These are phyloP conservation scores for Didymella segeticola DNA, from an alignment of 2,329 filamentous ascomycete species.

Conservation along the genomic window DNA sequence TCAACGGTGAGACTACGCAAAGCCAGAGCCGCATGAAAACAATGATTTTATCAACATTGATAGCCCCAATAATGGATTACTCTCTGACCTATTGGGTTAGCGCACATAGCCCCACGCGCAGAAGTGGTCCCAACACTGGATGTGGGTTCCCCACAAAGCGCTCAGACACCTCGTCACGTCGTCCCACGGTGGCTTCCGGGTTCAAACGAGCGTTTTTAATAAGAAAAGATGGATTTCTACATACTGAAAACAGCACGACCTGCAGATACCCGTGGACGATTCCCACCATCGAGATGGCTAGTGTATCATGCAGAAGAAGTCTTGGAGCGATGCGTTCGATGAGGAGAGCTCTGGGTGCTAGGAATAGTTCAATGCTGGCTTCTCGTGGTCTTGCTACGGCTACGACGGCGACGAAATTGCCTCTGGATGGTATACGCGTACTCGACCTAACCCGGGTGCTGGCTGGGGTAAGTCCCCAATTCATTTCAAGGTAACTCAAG, in stretches of 20 bases:
- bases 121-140: background rate
- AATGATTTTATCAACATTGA: background rate
- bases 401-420: constrained; percentile 55
- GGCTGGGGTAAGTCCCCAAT: constrained; percentile 73
- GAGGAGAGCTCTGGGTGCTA: background rate
- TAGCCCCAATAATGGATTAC: no score
- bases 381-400: background rate
- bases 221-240: no score
- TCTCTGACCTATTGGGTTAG: background rate
- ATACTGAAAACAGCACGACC: background rate
- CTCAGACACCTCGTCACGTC: background rate
- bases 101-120: background rate
- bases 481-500: constrained; percentile 24
- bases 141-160: background rate
- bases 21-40: background rate
- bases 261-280: background rate
- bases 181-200: background rate
- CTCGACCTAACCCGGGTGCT: constrained; percentile 96
- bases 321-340: background rate
- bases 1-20: background rate
- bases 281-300: background rate
- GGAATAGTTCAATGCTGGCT: background rate
- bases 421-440: constrained; percentile 83
- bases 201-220: background rate
- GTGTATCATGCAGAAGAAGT: background rate